phyloP scores from a whole-genome alignment of 306 rosid genomes.

The Vachellia collinsii region DNA sequence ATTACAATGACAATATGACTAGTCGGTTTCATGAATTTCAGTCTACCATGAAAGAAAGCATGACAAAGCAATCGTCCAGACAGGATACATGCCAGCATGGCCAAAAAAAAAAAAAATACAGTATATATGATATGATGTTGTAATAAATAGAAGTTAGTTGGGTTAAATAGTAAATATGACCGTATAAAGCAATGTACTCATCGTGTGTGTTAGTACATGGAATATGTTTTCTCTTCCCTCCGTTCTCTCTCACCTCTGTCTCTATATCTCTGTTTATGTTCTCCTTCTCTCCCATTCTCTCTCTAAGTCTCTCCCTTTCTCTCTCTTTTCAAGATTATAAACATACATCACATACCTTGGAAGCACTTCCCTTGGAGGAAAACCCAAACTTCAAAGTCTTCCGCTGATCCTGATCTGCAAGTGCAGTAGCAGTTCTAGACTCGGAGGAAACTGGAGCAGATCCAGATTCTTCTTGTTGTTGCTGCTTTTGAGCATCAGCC shows the following conservation, averaged over 20 bases:
- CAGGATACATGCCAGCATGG: neutral
- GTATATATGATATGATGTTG: neutral
- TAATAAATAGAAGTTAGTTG: neutral
- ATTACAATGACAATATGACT: neutral
- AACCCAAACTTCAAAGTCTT: conserved; percentile 91
- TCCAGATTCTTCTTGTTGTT: conserved; percentile 65
- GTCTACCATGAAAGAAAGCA: neutral
- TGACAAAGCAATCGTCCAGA: neutral
- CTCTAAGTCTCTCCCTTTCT: neutral
- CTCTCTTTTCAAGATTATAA: neutral
- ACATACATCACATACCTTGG: neutral
- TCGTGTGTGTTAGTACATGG: neutral
- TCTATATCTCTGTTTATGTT: neutral
- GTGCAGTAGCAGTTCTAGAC: conserved; percentile 68
- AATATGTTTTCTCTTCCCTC: neutral
- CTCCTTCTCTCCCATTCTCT: neutral
- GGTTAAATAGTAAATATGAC: neutral
- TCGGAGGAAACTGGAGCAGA: conserved; percentile 59
- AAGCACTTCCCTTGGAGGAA: conserved; percentile 31
- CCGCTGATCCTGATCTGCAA: conserved; percentile 85
- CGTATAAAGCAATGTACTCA: no score
- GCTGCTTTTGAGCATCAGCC: conserved; percentile 86
- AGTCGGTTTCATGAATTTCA: neutral
- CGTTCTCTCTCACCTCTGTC: no score
- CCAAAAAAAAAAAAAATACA: neutral